Evolutionary conservation across 352 stramenopile species (phyloP).

Genomic region (Phytophthora fragariae): DNA sequence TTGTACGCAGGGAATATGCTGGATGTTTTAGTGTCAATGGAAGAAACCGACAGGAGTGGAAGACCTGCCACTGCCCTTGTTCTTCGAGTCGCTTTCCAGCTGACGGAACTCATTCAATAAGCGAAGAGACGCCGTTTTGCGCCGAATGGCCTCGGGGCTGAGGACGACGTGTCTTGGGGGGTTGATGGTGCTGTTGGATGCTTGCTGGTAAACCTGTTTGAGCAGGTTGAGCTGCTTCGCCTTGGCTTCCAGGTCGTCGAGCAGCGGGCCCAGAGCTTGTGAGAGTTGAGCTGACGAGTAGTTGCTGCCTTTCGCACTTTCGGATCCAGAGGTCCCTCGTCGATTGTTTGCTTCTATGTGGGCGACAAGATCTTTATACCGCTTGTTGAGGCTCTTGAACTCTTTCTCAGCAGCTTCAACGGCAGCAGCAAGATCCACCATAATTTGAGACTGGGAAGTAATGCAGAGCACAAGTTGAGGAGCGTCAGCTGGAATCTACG

Average conservation of each 20-base stretch:
- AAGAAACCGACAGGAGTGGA: conserved; percentile 19
- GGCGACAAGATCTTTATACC: conserved; percentile 52
- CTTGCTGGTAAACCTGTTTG: conserved; percentile 68
- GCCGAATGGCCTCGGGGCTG: conserved; percentile 61
- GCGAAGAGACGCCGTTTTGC: conserved; percentile 73
- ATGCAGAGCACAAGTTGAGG: conserved; percentile 4
- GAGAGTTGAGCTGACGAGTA: conserved; percentile 46
- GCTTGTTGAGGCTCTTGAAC: conserved; percentile 55
- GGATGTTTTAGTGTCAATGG: conserved; percentile 16
- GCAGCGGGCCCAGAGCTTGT: conserved; percentile 47
- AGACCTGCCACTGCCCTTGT: conserved; percentile 40
- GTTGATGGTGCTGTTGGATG: conserved; percentile 67
- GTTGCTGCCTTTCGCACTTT: conserved; percentile 6
- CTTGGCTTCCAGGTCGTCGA: conserved; percentile 74
- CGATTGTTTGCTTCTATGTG: conserved; percentile 47
- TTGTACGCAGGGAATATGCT: neutral
- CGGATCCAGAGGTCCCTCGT: conserved; percentile 10
- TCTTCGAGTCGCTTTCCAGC: conserved; percentile 58
- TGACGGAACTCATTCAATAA: conserved; percentile 73
- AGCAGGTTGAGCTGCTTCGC: conserved; percentile 74
- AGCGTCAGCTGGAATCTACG: conserved; percentile 6
- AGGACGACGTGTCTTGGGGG: conserved; percentile 56
- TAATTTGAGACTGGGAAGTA: conserved; percentile 54
- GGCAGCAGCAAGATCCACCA: conserved; percentile 57
- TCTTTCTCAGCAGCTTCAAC: conserved; percentile 53